Evolutionary conservation across 1,284 basidiomycete genomes (phyloP).

Genomic region (Ceratobasidium sp.): DNA sequence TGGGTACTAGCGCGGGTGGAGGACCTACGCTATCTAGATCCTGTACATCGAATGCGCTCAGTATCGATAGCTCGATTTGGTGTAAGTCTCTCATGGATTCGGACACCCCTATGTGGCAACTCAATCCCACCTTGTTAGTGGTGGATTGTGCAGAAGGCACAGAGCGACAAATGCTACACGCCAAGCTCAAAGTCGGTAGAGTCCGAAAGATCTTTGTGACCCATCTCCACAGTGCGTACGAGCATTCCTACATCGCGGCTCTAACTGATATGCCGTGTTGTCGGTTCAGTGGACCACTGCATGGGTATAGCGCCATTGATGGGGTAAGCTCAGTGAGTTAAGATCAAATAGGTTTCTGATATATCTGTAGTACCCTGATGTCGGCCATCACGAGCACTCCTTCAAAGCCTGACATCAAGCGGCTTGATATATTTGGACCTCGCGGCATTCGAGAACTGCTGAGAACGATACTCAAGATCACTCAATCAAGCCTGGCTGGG

Average conservation of each 20-base stretch:
- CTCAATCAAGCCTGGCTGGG: slow-evolving; percentile 70
- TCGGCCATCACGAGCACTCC: slow-evolving; percentile 24
- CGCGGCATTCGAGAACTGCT: slow-evolving; percentile 83
- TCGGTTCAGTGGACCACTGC: slow-evolving; percentile 74
- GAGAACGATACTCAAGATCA: slow-evolving; percentile 76
- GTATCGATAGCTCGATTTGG: slow-evolving; percentile 70
- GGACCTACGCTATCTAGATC: slow-evolving; percentile 74
- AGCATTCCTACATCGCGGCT: background rate
- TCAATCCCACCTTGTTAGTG: slow-evolving; percentile 60
- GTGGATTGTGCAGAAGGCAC: slow-evolving; percentile 91
- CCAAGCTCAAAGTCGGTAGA: slow-evolving; percentile 65
- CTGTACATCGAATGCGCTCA: slow-evolving; percentile 73
- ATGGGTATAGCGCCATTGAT: slow-evolving; percentile 83
- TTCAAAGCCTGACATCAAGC: slow-evolving; percentile 56
- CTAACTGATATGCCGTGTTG: slow-evolving; percentile 26
- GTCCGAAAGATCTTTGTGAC: slow-evolving; percentile 85
- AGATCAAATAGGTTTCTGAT: slow-evolving; percentile 37
- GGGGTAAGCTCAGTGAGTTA: slow-evolving; percentile 58
- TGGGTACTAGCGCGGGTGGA: slow-evolving; percentile 78
- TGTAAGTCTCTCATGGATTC: slow-evolving; percentile 58
- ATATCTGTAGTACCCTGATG: slow-evolving; percentile 33
- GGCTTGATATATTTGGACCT: slow-evolving; percentile 84
- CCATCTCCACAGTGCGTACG: slow-evolving; percentile 79
- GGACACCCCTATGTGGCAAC: background rate
- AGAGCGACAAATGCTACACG: slow-evolving; percentile 78